A percentile compares a stretch with the other conserved stretches of the same genome.
These are phyloP conservation scores for Mycena rebaudengoi DNA, from an alignment of 768 basidiomycete species.

Conservation along the genomic window DNA sequence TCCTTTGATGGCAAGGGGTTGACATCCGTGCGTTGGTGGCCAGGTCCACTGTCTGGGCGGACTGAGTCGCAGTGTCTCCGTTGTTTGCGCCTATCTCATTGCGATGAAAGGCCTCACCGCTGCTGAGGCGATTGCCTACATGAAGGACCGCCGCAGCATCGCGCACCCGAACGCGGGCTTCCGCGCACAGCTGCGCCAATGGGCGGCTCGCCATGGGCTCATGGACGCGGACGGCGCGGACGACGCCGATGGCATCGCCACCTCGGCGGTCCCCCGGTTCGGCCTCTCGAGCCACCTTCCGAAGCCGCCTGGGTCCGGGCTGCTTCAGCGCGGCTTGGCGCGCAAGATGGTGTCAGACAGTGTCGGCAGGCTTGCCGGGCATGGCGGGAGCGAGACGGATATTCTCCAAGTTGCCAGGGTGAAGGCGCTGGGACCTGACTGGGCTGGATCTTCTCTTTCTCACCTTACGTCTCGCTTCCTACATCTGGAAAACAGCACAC, in stretches of 20 bases:
- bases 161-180: slow-evolving; percentile 53
- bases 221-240: too few species aligned
- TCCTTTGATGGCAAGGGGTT: too few species aligned
- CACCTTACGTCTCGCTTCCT: too few species aligned
- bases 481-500: too few species aligned
- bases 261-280: too few species aligned
- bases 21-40: too few species aligned
- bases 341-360: slow-evolving; percentile 1
- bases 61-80: slow-evolving; percentile 57
- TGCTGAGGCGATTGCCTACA: slow-evolving; percentile 48
- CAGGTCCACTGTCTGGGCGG: slow-evolving; percentile 63
- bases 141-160: slow-evolving; percentile 47
- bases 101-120: slow-evolving; percentile 42
- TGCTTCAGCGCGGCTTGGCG: not conserved
- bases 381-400: not conserved
- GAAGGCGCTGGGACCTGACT: slow-evolving; percentile 11
- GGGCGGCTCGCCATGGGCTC: slow-evolving; percentile 32
- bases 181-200: slow-evolving; percentile 47
- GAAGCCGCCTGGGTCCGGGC: not conserved
- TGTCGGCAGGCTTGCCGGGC: not conserved
- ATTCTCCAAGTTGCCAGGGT: not conserved
- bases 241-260: not conserved
- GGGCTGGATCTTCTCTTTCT: too few species aligned
- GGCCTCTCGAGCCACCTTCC: not conserved
- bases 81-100: slow-evolving; percentile 58